phyloP scores from a whole-genome alignment of 2,329 filamentous ascomycete genomes.

The Zopfia rhizophila region DNA sequence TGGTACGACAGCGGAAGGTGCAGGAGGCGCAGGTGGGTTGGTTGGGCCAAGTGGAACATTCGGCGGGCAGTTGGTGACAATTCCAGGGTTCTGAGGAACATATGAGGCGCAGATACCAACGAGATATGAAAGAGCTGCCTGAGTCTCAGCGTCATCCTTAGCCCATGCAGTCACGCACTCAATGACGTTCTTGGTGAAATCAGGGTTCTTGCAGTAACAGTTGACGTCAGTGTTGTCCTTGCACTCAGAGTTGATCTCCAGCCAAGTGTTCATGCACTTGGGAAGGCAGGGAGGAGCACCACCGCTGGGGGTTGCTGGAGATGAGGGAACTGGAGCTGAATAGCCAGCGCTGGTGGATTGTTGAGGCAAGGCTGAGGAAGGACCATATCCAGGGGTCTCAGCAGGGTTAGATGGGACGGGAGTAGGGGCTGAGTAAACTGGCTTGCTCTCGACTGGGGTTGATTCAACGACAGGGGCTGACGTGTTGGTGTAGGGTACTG shows the following conservation, averaged over 20 bases:
- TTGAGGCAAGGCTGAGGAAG: constrained; percentile 23
- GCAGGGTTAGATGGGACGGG: constrained; percentile 1
- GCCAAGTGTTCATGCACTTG: constrained; percentile 91
- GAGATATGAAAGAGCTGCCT: constrained; percentile 81
- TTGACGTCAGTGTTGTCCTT: constrained; percentile 80
- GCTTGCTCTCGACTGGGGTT: too few relatives aligned
- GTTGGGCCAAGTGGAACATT: constrained; percentile 62
- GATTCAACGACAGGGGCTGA: too few relatives aligned
- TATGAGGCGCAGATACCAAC: constrained; percentile 88
- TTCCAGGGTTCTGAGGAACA: constrained; percentile 80
- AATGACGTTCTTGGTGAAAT: constrained; percentile 83
- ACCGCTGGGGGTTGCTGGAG: constrained; percentile 25
- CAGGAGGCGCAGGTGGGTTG: constrained; percentile 48
- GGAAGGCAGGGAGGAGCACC: constrained; percentile 78
- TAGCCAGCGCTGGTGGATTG: constrained; percentile 25
- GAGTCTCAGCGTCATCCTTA: constrained; percentile 71
- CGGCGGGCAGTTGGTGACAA: constrained; percentile 78
- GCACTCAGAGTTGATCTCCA: constrained; percentile 75
- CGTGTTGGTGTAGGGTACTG: too few relatives aligned
- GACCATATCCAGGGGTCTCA: constrained; percentile 11
- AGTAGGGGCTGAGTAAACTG: too few relatives aligned
- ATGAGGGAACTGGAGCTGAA: constrained; percentile 28
- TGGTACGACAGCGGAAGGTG: constrained; percentile 12
- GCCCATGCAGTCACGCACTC: constrained; percentile 83
- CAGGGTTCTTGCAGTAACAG: constrained; percentile 86